These are phyloP conservation scores for Neofusicoccum cordaticola DNA, from an alignment of 2,329 filamentous ascomycete species.

Conservation along the genomic window DNA sequence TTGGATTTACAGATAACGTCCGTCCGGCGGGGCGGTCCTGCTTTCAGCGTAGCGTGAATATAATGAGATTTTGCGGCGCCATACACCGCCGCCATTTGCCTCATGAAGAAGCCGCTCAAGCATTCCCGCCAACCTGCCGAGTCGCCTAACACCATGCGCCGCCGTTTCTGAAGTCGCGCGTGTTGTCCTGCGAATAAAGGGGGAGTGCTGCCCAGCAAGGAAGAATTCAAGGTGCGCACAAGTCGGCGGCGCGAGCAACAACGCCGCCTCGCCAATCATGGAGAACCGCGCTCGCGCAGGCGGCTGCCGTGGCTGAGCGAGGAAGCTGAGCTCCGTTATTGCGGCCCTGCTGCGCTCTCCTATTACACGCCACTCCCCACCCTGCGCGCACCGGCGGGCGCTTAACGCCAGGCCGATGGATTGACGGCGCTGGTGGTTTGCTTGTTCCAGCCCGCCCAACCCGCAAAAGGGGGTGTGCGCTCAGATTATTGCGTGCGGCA, in stretches of 20 bases:
- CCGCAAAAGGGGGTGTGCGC: background rate
- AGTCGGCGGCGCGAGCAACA: too few relatives aligned
- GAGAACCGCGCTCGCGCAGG: too few relatives aligned
- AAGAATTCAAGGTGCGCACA: too few relatives aligned
- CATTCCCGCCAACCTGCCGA: background rate
- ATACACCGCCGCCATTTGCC: background rate
- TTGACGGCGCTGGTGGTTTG: too few relatives aligned
- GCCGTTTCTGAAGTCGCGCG: background rate
- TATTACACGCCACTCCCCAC: background rate
- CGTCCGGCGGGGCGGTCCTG: background rate
- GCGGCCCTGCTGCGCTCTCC: background rate
- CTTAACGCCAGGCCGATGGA: background rate
- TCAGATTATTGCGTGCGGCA: too few relatives aligned
- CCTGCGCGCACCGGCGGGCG: background rate
- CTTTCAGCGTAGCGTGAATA: background rate
- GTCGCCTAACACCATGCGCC: background rate
- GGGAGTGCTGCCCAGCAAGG: too few relatives aligned
- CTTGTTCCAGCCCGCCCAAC: background rate
- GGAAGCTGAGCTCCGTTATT: background rate
- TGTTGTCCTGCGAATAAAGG: too few relatives aligned
- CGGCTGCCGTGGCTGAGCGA: background rate
- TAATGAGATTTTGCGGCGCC: too few relatives aligned
- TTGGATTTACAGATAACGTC: conserved; percentile 11
- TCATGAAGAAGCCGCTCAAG: background rate
- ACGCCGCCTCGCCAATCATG: too few relatives aligned